A percentile compares a stretch with the other conserved stretches of the same genome.
These are phyloP conservation scores for Lactuca sativa DNA, from an alignment of 129 eudicot species.

Conservation along the genomic window DNA sequence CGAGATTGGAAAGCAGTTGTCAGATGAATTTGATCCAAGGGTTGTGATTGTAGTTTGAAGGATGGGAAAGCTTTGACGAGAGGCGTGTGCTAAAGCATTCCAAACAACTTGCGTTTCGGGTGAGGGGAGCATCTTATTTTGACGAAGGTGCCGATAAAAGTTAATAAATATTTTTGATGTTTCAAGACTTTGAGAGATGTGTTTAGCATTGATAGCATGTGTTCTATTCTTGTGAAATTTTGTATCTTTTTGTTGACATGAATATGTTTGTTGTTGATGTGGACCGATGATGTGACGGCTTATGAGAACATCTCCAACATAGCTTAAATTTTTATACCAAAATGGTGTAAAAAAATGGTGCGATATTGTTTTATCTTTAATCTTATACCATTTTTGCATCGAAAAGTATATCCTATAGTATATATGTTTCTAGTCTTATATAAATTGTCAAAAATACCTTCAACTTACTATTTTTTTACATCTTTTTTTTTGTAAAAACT, in stretches of 20 bases:
- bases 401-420: too few species aligned
- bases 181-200: not conserved
- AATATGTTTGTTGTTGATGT: not conserved
- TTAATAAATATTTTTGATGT: conserved; percentile 23
- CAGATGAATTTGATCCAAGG: not conserved
- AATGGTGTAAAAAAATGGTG: too few species aligned
- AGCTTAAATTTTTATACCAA: too few species aligned
- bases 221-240: not conserved
- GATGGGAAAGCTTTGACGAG: conserved; percentile 90
- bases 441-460: too few species aligned
- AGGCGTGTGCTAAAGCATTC: conserved; percentile 78
- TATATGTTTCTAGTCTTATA: too few species aligned
- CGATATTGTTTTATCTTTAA: too few species aligned
- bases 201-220: not conserved
- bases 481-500: too few species aligned
- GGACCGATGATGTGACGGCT: not conserved
- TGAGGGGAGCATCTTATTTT: conserved; percentile 63
- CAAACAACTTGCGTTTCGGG: conserved; percentile 87
- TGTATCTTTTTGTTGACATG: not conserved
- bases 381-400: too few species aligned
- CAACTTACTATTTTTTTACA: too few species aligned
- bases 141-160: conserved; percentile 98
- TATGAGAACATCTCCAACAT: too few species aligned
- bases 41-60: conserved; percentile 63
- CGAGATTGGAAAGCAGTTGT: too few species aligned